Base-by-base conservation (phyloP, 345 rosid genomes). In the Citrus maxima region DNA sequence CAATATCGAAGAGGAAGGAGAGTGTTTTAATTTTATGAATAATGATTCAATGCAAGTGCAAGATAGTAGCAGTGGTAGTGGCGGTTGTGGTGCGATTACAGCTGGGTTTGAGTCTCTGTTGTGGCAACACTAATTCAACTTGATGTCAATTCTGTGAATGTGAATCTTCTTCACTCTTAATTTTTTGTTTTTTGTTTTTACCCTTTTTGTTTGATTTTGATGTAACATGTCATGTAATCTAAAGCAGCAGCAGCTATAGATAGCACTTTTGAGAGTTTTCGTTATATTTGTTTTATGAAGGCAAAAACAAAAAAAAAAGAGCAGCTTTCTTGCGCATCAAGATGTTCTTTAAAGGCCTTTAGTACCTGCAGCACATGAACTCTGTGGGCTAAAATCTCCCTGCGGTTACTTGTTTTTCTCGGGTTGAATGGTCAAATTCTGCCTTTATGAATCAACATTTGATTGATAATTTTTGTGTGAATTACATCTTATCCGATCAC, bases 41-140 rank as follows among this genome's bases (percentile, higher is more conserved):
- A 46, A 79, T 40, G 91, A 86, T n/a, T 82, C 85, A 42, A 38
- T 79, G 80, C 87, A 80, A 55, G 90, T 46, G 51, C 51, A 46
- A 12, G 1, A 46, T 46, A 46, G 18, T 3, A 13, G 51, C 9
- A 46, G 86, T 18, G 67, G 66, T 68, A 63, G 37, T 5, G 35
- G 35, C 67, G 70, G 86, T 22, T 63, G 66, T 71, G 70, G 66
- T 75, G 80, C 77, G 10, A 72, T 80, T 19, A 67, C 75, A 46
- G 42, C 49, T 27, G 85, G 82, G 40, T 88, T 88, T 73, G 92
- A 77, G 38, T 58, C 87, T 62, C 84, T 75, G 18, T 82, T 83
- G 73, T 85, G 91, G 88, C 74, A 88, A 54, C 81, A 85, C 75
- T 87, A 86, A 77, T 74, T 16, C 19, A 16, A 12, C 30, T 71